Base-by-base conservation (phyloP, 257 asterid species). In the Scutellaria barbata region DNA sequence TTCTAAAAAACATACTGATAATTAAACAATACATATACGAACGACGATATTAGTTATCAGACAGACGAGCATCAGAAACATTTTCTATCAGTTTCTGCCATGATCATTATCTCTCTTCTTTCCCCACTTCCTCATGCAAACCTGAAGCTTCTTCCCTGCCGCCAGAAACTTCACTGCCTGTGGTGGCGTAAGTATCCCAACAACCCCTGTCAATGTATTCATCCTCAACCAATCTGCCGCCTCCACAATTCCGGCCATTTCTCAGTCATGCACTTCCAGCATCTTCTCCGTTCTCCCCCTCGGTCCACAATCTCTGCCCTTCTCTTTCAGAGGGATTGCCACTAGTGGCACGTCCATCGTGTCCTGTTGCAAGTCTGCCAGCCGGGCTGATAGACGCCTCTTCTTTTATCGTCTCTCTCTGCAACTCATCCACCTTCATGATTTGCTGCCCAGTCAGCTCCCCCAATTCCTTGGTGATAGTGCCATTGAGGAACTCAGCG, bases 151-250 rank as follows among this genome's bases (percentile, higher is more conserved):
- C 66, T 78, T 83, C 18, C 76, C 78, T 10, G 78, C 82, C 7
- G 82, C 80, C 10, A 85, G 70, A 65, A 77, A 78, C 3, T 74
- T 77, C 74, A 77, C 85, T 6, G 82, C 84, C 63, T 82, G 85
- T 45, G 11, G 20, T 2, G 88, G 89, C 7, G 61, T 59, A 4
- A 87, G 74, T 46, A 83, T 73, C 69, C 12, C 17, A 0, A 82
- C 2, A 1, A 85, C 1, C 57, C 75, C 83, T 73, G 5, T 73
- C 68, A 82, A 10, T 0, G 83, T 85, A 6, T 73, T 63, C 66
- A 85, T 7, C 83, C 92, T 81, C 64, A 83, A 33, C 17, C 41
- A 35, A 70, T 87, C 88, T 1, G 84, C 92, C 58, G 67, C 85
- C 66, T 57, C 73, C 58, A 79, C 22, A 33, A 78, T 55, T 37